Base-by-base conservation (phyloP, 2,329 filamentous ascomycete species). In the Eurotiales sp. region DNA sequence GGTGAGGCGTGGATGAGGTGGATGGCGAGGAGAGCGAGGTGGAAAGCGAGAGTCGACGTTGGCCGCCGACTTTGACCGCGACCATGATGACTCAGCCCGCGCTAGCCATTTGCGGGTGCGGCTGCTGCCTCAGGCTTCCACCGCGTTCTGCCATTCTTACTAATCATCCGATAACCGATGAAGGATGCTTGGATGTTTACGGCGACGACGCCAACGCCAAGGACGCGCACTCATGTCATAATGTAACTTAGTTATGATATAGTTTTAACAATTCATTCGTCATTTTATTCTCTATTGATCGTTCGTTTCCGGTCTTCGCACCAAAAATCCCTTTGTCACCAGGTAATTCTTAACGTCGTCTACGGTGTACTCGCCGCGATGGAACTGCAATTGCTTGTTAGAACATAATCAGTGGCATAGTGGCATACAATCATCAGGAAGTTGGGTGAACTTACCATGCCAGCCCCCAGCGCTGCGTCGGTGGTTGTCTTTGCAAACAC, bases 291-390 rank as follows among this genome's bases (percentile, higher is more conserved):
- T 34, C 45, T 32, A 11, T 49, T 11, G 41, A 42, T 45, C n/a
- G n/a, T n/a, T n/a, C n/a, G 44, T 66, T 75, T 96, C 92, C 63
- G 87, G 90, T 52, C 84, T 81, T 56, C 93, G 80, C n/a, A 96
- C 86, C 52, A 89, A 69, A 52, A 96, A 76, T 0, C 88, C 88
- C 63, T 84, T 82, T 30, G 79, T 76, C 21, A 77, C 77, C 53
- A 99, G 70, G 64, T 88, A 81, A 53, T 95, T 86, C 73, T 99
- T 99, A 43, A 99, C 93, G 64, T 97, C 85, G 68, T 84, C 85
- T 14, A 99, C 92, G 0, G 91, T 96, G 71, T 92, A 99, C 74
- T 99, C 92, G 32, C 87, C 89, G 44, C 93, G 78, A 74, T 99
- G 93, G 72, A 99, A 99, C 80, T 83, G 54, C 32, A 50, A 8